These are phyloP conservation scores for Cruciata laevipes DNA, from an alignment of 257 asterid species.

Conservation along the genomic window DNA sequence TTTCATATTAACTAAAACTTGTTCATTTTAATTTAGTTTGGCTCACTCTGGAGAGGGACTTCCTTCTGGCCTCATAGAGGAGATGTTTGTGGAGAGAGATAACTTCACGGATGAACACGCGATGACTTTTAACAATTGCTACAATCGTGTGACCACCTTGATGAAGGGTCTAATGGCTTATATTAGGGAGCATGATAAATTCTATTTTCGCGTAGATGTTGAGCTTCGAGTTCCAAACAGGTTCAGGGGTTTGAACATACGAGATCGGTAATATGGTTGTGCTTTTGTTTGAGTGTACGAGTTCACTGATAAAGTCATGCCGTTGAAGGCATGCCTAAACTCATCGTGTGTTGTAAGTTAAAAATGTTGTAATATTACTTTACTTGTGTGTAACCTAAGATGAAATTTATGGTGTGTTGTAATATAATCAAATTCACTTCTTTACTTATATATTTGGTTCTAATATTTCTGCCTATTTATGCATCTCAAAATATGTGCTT, in stretches of 20 bases:
- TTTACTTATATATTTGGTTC: no score
- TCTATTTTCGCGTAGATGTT: slow-evolving; percentile 44
- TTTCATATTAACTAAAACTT: neutral
- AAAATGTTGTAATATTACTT: neutral
- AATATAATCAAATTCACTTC: no score
- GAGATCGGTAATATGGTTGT: neutral
- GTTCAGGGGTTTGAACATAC: slow-evolving; percentile 6
- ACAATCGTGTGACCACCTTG: slow-evolving; percentile 29
- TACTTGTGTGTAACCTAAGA: neutral
- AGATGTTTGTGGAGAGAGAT: slow-evolving; percentile 35
- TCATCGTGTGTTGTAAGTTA: neutral
- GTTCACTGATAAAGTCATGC: neutral
- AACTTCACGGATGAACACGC: slow-evolving; percentile 36
- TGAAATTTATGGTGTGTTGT: neutral
- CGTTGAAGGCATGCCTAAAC: neutral
- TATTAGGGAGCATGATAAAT: slow-evolving; percentile 31
- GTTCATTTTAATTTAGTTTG: slow-evolving; percentile 34
- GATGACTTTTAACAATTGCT: slow-evolving; percentile 36
- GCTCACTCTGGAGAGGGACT: slow-evolving; percentile 62
- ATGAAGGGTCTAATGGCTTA: slow-evolving; percentile 52
- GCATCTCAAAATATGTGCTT: no score
- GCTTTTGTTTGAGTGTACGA: neutral
- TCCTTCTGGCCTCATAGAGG: slow-evolving; percentile 42
- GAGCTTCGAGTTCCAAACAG: slow-evolving; percentile 26
- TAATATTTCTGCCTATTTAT: no score